Evolutionary conservation across 257 asterid species (phyloP), one percentile per base, ranked within the genome.

Genomic region (Galeopsis tetrahit): DNA sequence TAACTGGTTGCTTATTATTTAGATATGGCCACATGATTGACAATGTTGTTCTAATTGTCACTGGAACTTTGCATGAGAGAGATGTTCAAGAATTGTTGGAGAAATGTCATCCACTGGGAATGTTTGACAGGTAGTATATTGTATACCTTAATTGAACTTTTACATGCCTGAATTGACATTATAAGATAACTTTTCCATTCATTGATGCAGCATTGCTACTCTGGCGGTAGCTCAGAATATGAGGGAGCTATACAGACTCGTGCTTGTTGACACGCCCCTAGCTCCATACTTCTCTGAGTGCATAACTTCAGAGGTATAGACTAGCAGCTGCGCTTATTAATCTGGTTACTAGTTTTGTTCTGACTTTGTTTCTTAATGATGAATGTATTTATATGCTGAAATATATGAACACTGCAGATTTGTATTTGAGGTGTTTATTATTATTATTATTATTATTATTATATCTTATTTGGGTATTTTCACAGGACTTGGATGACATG

Each of bases 11-110:
- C 68, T 71, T 69, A 28, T 85, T 59, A 21, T 78, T 51, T 77
- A 92, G 98, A 80, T 92, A 90, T 40, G 98, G 98, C 71, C 98
- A 92, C 81, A 92, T 92, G 98, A 92, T 92, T 43, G 98, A 92
- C 87, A 90, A 92, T 69, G 96, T 90, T 51, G 98, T 92, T 76
- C 90, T 92, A 34, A 88, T 92, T 81, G 96, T 92, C 69, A 92
- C 98, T 39, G 98, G 98, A 75, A 92, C 98, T 61, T 80, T 92
- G 88, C 98, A 92, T 51, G 98, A 90, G 83, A 85, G 98, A 80
- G 98, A 92, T 80, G 97, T 92, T 75, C 96, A 92, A 76, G 98
- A 92, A 76, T 78, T 92, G 84, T 75, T 90, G 85, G 98, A 92
- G 88, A 92, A 92, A 81, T 92, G 98, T 66, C 98, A 92, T 71